These are phyloP conservation scores for Mucor velutinosus DNA, from an alignment of 371 early-diverging fungal species.

Conservation along the genomic window DNA sequence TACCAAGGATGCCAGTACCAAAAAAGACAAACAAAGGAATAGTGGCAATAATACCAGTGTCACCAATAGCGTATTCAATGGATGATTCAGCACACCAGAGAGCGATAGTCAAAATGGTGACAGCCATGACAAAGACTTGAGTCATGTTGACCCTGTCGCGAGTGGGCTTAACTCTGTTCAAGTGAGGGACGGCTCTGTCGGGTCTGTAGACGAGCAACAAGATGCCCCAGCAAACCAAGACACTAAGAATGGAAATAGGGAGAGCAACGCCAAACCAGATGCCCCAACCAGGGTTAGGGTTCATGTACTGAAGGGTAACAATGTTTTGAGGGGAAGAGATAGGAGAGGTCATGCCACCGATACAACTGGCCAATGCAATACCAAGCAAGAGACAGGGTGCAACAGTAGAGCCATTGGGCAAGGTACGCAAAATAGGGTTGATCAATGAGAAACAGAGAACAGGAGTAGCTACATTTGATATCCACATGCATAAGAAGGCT, in stretches of 20 bases:
- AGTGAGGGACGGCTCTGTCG: conserved; percentile 46
- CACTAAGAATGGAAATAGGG: conserved; percentile 72
- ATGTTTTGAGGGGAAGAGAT: conserved; percentile 96
- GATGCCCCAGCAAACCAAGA: conserved; percentile 79
- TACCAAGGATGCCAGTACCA: conserved; percentile 83
- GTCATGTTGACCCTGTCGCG: conserved; percentile 50
- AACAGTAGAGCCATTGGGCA: conserved; percentile 69
- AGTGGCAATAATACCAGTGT: conserved; percentile 92
- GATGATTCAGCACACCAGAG: conserved; percentile 88
- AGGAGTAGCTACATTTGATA: conserved; percentile 84
- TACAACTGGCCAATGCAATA: conserved; percentile 92
- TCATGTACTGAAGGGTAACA: conserved; percentile 85
- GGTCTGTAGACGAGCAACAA: conserved; percentile 73
- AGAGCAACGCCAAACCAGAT: conserved; percentile 82
- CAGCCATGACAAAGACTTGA: conserved; percentile 61
- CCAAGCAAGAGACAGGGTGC: conserved; percentile 88
- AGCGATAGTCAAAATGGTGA: conserved; percentile 69
- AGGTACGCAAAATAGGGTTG: conserved; percentile 73
- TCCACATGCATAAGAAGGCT: conserved; percentile 77
- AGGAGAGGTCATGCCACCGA: conserved; percentile 97
- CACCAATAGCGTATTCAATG: conserved; percentile 79
- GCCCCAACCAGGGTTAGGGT: conserved; percentile 82
- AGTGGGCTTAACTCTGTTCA: conserved; percentile 55
- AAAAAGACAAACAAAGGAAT: conserved; percentile 91
- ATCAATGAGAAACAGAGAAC: conserved; percentile 81